A percentile compares a stretch with the other conserved stretches of the same genome.
phyloP scores from a whole-genome alignment of 768 basidiomycete species.

The Nevesoporus exiguus region DNA sequence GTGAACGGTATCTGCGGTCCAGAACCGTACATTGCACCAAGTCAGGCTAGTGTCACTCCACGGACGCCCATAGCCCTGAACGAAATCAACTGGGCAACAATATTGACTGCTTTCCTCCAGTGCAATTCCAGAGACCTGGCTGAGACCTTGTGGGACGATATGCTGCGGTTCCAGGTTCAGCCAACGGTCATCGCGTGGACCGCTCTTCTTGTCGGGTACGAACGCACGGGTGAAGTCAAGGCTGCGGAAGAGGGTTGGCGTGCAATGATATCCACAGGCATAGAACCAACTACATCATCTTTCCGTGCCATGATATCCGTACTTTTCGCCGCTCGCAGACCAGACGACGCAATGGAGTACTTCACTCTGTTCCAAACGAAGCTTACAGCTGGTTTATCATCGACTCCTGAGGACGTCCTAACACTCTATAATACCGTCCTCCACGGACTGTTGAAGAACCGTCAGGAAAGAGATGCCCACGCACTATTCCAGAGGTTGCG shows the following conservation, averaged over 20 bases:
- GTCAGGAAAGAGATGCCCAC: conserved; percentile 39
- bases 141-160: conserved; percentile 65
- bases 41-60: conserved; percentile 35
- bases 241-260: conserved; percentile 62
- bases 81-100: conserved; percentile 58
- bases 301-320: conserved; percentile 71
- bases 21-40: conserved; percentile 52
- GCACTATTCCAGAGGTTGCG: conserved; percentile 45
- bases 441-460: conserved; percentile 55
- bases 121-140: conserved; percentile 55
- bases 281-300: conserved; percentile 57
- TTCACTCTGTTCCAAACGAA: conserved; percentile 49
- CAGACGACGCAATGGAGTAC: conserved; percentile 47
- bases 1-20: conserved; percentile 48
- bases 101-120: conserved; percentile 62
- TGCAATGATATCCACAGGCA: conserved; percentile 52
- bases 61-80: conserved; percentile 49
- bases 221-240: conserved; percentile 44
- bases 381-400: conserved; percentile 14
- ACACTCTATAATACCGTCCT: conserved; percentile 74
- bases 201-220: conserved; percentile 63
- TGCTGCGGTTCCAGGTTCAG: conserved; percentile 43
- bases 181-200: conserved; percentile 69
- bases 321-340: conserved; percentile 49
- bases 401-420: conserved; percentile 33